Conservation (phyloP, 139 green algal genomes). For the Chlorella sp. region DNA sequence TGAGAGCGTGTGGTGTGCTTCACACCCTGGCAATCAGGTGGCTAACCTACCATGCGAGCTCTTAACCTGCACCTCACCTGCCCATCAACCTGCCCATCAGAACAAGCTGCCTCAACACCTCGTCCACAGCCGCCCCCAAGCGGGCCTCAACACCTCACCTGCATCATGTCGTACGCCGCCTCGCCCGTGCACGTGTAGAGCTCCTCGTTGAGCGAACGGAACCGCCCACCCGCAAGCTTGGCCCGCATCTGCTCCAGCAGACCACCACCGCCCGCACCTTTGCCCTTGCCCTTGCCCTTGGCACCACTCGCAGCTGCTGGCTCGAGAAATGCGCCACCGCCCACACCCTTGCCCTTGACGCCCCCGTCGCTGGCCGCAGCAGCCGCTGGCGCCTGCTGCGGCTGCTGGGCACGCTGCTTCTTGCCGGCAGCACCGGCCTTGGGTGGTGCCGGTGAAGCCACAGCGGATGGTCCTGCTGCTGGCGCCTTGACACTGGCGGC, state of each 20-base stretch:
- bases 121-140: background rate
- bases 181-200: slow-evolving; percentile 83
- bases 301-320: no score
- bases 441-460: no score
- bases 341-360: background rate
- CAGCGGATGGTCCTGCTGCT: no score
- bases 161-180: slow-evolving; percentile 58
- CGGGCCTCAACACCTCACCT: slow-evolving; percentile 5
- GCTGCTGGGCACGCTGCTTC: background rate
- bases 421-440: no score
- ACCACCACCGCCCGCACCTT: background rate
- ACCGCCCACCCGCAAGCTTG: slow-evolving; percentile 70
- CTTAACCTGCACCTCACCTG: background rate
- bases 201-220: slow-evolving; percentile 90
- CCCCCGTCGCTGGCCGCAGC: slow-evolving; percentile 3
- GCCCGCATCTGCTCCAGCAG: slow-evolving; percentile 70
- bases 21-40: no score
- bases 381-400: background rate
- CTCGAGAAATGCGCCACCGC: no score
- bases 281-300: background rate
- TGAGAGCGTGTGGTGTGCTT: no score
- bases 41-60: no score
- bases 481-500: no score
- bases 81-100: background rate
- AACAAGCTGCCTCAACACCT: background rate